phyloP scores from a whole-genome alignment of 768 basidiomycete genomes.

The Lentinula sp. region DNA sequence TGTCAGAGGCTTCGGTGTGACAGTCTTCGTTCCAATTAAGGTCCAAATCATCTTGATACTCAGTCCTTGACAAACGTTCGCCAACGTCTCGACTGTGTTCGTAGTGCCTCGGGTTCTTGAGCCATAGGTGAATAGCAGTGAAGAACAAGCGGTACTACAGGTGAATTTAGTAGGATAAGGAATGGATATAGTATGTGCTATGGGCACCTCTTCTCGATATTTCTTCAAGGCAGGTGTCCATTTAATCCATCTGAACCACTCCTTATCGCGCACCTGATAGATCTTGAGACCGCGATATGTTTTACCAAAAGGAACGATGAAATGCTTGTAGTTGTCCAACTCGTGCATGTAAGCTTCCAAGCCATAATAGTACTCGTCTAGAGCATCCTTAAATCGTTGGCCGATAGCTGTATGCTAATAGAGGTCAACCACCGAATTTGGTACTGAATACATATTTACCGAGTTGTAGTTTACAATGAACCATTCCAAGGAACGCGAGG shows the following conservation, averaged over 20 bases:
- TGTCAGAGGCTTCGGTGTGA: neutral
- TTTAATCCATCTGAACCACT: neutral
- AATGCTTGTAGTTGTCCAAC: neutral
- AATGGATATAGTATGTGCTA: no score
- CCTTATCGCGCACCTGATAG: neutral
- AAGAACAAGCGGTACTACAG: slow-evolving; percentile 6
- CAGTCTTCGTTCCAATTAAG: neutral
- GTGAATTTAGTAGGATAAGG: neutral
- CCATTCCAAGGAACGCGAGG: neutral
- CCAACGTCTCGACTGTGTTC: slow-evolving; percentile 2
- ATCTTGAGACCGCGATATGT: neutral
- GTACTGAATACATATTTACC: neutral
- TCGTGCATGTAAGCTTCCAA: neutral
- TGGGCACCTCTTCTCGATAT: neutral
- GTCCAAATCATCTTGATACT: neutral
- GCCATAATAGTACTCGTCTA: slow-evolving; percentile 3
- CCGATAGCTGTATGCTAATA: neutral
- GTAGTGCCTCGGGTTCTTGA: slow-evolving; percentile 5
- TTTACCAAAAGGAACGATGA: slow-evolving; percentile 4
- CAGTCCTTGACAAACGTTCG: neutral
- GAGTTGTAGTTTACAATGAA: neutral
- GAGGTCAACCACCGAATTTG: no score
- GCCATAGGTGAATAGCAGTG: slow-evolving; percentile 1
- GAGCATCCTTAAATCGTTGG: neutral
- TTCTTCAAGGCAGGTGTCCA: neutral